Evolutionary conservation across 208 protist species (phyloP).

Genomic region (Leishmania tarentolae): DNA sequence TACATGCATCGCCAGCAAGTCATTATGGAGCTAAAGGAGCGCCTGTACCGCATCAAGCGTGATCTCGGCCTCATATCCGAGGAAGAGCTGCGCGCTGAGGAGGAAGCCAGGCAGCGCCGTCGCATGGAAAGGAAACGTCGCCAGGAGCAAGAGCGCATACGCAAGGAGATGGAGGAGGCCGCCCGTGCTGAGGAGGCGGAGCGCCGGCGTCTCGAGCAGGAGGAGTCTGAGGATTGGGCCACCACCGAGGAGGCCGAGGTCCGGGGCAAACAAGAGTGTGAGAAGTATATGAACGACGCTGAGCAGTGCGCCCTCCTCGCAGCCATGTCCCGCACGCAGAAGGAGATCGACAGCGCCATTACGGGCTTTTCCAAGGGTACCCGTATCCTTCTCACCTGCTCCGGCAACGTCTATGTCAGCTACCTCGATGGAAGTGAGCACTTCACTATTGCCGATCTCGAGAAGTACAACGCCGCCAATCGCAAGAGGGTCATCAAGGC

Average conservation of each 20-base stretch:
- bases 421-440: conserved; percentile 79
- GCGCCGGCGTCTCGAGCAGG: conserved; percentile 37
- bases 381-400: conserved; percentile 34
- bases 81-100: conserved; percentile 57
- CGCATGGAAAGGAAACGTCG: conserved; percentile 27
- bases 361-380: conserved; percentile 36
- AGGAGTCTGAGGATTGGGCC: conserved; percentile 16
- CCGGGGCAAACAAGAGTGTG: conserved; percentile 16
- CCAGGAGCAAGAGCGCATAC: conserved; percentile 32
- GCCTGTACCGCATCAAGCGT: conserved; percentile 75
- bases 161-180: conserved; percentile 16
- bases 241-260: conserved; percentile 15
- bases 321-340: conserved; percentile 32
- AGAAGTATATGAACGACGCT: conserved; percentile 28
- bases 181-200: conserved; percentile 28
- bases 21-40: conserved; percentile 59
- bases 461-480: conserved; percentile 48
- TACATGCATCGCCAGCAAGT: conserved; percentile 65
- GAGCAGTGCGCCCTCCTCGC: conserved; percentile 35
- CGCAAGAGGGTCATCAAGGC: conserved; percentile 34
- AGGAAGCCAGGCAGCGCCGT: conserved; percentile 38
- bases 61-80: conserved; percentile 77
- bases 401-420: conserved; percentile 48
- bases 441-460: conserved; percentile 26
- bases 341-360: conserved; percentile 39